Conservation (phyloP, 2,329 filamentous ascomycete genomes). For the Davidsoniella virescens region DNA sequence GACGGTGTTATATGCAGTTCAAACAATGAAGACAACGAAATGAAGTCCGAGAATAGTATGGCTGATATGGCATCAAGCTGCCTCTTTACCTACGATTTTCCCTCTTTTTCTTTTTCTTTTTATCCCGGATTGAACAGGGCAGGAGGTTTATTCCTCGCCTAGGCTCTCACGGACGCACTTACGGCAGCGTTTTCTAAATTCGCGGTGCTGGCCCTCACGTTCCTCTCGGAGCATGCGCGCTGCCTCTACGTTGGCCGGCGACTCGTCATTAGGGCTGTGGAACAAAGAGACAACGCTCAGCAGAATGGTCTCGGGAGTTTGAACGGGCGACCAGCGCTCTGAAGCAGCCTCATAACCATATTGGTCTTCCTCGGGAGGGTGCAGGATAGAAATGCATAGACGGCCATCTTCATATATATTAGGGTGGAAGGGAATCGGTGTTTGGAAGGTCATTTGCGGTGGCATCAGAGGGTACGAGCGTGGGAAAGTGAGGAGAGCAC, state of each 20-base stretch:
- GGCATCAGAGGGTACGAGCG: slow-evolving; percentile 73
- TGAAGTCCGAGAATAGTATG: too few species aligned
- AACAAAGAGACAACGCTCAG: slow-evolving; percentile 86
- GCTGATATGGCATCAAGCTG: too few species aligned
- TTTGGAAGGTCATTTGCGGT: slow-evolving; percentile 74
- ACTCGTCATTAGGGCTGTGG: slow-evolving; percentile 85
- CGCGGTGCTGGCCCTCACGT: slow-evolving; percentile 38
- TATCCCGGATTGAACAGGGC: slow-evolving; percentile 7
- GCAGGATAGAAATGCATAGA: slow-evolving; percentile 93
- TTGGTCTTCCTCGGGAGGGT: slow-evolving; percentile 85
- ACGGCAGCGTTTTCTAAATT: slow-evolving; percentile 65
- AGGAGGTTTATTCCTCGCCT: slow-evolving; percentile 42
- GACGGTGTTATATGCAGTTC: background rate
- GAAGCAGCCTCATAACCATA: slow-evolving; percentile 82
- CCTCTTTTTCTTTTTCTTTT: background rate
- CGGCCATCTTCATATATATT: slow-evolving; percentile 81
- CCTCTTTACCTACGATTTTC: background rate
- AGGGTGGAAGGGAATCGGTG: slow-evolving; percentile 75
- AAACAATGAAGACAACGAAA: background rate
- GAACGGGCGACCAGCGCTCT: slow-evolving; percentile 89
- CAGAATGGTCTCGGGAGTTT: slow-evolving; percentile 87
- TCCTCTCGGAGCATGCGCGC: slow-evolving; percentile 78
- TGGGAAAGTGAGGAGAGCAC: slow-evolving; percentile 70
- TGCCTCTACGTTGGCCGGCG: slow-evolving; percentile 86
- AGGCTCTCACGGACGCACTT: slow-evolving; percentile 68